Evolutionary conservation across 257 asterid genomes (phyloP), one percentile per base, ranked within the genome.

Genomic region (Solanum commersonii): DNA sequence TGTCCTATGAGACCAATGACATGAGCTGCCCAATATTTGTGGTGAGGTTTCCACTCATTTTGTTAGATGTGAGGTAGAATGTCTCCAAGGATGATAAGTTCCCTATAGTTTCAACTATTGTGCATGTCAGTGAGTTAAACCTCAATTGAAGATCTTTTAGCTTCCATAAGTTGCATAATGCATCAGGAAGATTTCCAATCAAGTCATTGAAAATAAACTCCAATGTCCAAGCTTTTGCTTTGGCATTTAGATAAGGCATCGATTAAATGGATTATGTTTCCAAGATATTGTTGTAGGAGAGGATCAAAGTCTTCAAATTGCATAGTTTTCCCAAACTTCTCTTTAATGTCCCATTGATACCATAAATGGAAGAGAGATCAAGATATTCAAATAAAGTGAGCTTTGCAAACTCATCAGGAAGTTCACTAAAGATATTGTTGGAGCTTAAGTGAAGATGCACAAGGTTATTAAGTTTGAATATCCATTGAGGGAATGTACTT

Each of bases 1-100:
- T 14, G 83, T 91, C 92, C 31, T 90, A 34, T 46, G 91, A 91
- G 85, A 90, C 90, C 35, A 91, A 34, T 37, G 92, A 91, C n/a
- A 65, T 29, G 56, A 91, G 91, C 52, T 88, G 84, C 31, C 93
- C 92, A 10, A 91, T 44, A 82, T 88, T 90, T 52, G 73, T 38
- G 1, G 92, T 90, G 60, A 90, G 89, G 34, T 27, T 56, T 63
- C 92, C 92, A 42, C 87, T 74, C 90, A 91, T 86, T 82, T 86
- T 42, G 77, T 91, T 91, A 63, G 23, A 2, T 25, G 89, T 63
- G 87, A 91, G 91, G 88, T 83, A 85, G 49, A 91, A 70, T 49
- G 86, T 46, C 87, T 88, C 87, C 88, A 90, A 76, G 33, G 87
- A 87, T 12, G 90, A 85, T 59, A 90, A 74, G 73, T 90, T 83